Evolutionary conservation across 2,329 filamentous ascomycete genomes (phyloP).

Genomic region (Botrytis paeoniae): DNA sequence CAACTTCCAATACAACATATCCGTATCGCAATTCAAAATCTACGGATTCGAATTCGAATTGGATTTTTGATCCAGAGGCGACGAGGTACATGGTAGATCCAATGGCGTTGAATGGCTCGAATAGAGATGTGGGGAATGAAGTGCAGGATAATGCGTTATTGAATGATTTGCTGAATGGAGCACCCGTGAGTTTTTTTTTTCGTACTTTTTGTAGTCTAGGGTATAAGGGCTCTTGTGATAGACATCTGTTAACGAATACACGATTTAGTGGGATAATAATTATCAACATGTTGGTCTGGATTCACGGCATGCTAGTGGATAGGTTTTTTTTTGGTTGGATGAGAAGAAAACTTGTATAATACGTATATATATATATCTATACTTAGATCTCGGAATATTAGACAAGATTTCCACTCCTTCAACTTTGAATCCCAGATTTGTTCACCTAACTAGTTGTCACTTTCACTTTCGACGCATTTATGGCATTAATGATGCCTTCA

Average conservation of each 20-base stretch:
- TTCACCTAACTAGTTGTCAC: no score
- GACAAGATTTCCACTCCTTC: not conserved
- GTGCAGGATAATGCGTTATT: not conserved
- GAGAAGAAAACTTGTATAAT: not conserved
- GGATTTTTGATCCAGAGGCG: not conserved
- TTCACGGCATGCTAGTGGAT: not conserved
- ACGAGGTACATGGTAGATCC: not conserved
- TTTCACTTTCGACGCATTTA: no score
- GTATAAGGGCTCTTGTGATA: not conserved
- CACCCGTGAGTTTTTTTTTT: not conserved
- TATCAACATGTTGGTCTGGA: not conserved
- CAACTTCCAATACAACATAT: conserved; percentile 9
- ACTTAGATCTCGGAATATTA: not conserved
- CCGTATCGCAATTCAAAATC: conserved; percentile 1
- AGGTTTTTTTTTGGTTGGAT: not conserved
- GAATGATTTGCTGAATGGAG: not conserved
- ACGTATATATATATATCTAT: not conserved
- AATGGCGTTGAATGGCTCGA: not conserved
- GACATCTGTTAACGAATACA: not conserved
- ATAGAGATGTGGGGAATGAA: not conserved
- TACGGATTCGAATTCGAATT: not conserved
- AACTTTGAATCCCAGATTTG: no score
- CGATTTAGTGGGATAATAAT: not conserved
- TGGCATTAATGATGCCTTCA: no score
- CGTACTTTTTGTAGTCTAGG: not conserved